Evolutionary conservation across 805 yeast species (phyloP).

Genomic region (Spencermartinsiella europaea): DNA sequence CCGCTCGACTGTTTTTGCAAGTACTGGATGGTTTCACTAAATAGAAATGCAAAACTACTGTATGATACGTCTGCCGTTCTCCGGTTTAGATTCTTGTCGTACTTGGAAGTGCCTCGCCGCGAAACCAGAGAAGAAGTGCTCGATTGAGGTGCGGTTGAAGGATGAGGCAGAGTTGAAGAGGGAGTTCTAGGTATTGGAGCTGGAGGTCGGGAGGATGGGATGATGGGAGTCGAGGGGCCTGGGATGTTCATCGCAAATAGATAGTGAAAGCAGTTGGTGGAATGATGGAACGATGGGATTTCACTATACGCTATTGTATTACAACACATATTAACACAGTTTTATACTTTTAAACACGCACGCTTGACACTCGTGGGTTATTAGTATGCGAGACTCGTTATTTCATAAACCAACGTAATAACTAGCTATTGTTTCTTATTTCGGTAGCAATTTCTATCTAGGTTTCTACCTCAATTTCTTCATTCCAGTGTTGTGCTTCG

Average conservation of each 20-base stretch:
- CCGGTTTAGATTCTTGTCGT: constrained; percentile 65
- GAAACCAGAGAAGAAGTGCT: not conserved
- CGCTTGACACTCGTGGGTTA: no score
- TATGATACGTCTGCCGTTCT: constrained; percentile 62
- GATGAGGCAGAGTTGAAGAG: constrained; percentile 30
- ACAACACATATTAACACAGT: no score
- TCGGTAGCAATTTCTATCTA: no score
- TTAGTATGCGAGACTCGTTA: no score
- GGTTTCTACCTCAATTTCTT: no score
- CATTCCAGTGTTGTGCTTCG: no score
- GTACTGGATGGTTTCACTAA: constrained; percentile 65
- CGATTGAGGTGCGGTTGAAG: constrained; percentile 13
- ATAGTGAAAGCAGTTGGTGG: no score
- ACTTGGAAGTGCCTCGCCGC: constrained; percentile 14
- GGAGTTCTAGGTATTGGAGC: constrained; percentile 36
- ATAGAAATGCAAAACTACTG: constrained; percentile 62
- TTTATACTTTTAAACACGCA: no score
- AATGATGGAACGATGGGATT: not conserved
- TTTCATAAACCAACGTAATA: no score
- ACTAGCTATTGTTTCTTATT: no score
- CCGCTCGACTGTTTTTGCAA: constrained; percentile 47
- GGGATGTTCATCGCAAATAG: constrained; percentile 12
- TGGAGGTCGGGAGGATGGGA: constrained; percentile 24
- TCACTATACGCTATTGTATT: no score
- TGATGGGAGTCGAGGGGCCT: constrained; percentile 24